These are phyloP conservation scores for Prunus mume DNA, from an alignment of 306 rosid species.

Conservation along the genomic window DNA sequence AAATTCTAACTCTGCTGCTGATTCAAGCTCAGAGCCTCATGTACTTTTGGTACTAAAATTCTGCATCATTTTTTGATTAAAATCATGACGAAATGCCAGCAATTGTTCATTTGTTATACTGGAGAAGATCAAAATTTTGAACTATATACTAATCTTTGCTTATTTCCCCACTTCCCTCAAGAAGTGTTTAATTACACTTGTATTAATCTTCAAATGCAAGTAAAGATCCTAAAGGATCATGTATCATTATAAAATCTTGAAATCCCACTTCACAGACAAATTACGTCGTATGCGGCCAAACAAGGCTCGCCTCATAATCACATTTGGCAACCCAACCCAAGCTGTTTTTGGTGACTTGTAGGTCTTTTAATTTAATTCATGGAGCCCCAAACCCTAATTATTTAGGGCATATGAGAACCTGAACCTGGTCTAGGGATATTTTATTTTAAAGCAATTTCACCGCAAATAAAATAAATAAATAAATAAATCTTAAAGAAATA, in stretches of 20 bases:
- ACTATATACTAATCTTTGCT: no score
- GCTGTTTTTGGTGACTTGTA: background rate
- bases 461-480: background rate
- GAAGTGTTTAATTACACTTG: background rate
- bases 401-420: background rate
- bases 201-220: background rate
- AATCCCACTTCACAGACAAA: background rate
- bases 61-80: no score
- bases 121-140: no score
- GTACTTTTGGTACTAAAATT: no score
- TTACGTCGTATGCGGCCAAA: background rate
- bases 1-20: no score
- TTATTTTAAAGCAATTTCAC: background rate
- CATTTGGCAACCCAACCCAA: background rate
- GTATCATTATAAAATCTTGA: background rate
- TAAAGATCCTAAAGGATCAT: no score
- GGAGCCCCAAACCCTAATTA: constrained; percentile 62
- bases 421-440: background rate
- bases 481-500: background rate
- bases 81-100: no score
- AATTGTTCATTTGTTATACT: no score
- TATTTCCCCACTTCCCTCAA: no score
- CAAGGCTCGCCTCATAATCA: background rate
- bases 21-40: rapidly evolving
- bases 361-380: constrained; percentile 33